These are phyloP conservation scores for Corylus avellana DNA, from an alignment of 306 rosid species.

Conservation along the genomic window DNA sequence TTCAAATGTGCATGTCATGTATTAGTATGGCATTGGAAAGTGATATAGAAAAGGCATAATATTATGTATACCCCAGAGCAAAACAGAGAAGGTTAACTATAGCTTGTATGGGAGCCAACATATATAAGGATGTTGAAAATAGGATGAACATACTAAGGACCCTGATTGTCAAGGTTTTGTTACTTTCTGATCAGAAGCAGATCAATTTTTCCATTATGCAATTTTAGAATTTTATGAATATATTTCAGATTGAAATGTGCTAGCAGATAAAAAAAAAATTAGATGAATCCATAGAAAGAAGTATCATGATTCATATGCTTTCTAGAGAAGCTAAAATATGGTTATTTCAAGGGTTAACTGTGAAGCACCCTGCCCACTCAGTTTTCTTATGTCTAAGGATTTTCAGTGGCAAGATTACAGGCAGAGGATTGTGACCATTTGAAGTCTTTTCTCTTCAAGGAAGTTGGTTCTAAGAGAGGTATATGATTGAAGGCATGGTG, in stretches of 20 bases:
- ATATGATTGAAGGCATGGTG: neutral
- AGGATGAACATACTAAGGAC: neutral
- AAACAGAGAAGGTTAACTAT: neutral
- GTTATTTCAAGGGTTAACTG: neutral
- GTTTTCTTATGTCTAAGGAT: neutral
- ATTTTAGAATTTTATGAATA: neutral
- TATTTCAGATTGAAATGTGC: neutral
- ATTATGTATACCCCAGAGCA: neutral
- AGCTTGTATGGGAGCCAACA: slow-evolving; percentile 3
- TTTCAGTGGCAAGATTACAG: neutral
- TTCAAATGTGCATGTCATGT: neutral
- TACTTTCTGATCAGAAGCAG: neutral
- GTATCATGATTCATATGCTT: neutral
- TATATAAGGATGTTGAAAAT: neutral
- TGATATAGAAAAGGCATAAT: neutral
- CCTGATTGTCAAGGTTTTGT: neutral
- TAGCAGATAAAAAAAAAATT: neutral
- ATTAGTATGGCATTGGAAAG: neutral
- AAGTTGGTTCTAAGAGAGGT: neutral
- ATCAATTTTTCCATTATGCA: neutral
- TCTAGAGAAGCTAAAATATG: neutral
- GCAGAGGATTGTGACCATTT: neutral
- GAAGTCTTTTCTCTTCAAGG: neutral
- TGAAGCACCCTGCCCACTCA: neutral
- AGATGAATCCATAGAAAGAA: neutral